Conservation (phyloP, 2,329 filamentous ascomycete genomes). For the Aureobasidium subglaciale region DNA sequence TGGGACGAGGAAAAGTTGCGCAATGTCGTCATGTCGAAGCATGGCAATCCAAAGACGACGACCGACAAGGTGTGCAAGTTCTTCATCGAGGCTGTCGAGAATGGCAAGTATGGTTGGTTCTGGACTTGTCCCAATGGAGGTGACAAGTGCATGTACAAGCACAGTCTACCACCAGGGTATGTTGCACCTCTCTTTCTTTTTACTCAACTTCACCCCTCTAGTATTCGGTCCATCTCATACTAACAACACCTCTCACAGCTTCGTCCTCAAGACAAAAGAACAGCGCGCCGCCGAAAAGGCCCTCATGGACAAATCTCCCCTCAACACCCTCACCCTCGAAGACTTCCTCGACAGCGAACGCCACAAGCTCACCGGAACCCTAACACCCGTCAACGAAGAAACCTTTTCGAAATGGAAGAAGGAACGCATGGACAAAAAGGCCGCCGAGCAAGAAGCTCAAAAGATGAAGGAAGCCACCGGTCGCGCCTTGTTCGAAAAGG, state of each 20-base stretch:
- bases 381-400: conserved; percentile 91
- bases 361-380: conserved; percentile 83
- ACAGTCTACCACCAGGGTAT: conserved; percentile 88
- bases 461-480: conserved; percentile 94
- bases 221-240: too few relatives aligned
- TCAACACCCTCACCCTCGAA: conserved; percentile 90
- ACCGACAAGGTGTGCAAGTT: conserved; percentile 99
- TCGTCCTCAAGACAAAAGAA: conserved; percentile 95
- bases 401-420: conserved; percentile 96
- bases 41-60: conserved; percentile 89
- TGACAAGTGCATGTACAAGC: conserved; percentile 97
- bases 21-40: conserved; percentile 87
- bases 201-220: not conserved
- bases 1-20: conserved; percentile 97
- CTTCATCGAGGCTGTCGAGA: conserved; percentile 95
- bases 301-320: conserved; percentile 86
- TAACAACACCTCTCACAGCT: conserved; percentile 50
- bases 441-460: conserved; percentile 81
- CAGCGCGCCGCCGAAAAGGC: conserved; percentile 94
- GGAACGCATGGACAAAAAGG: conserved; percentile 89
- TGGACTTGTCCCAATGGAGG: conserved; percentile 96
- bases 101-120: conserved; percentile 99
- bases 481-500: conserved; percentile 90
- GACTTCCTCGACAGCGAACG: conserved; percentile 95
- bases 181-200: conserved; percentile 31